These are phyloP conservation scores for Pseudoscleropodium purum DNA, from an alignment of 225 moss, liverwort and hornwort species.

Conservation along the genomic window DNA sequence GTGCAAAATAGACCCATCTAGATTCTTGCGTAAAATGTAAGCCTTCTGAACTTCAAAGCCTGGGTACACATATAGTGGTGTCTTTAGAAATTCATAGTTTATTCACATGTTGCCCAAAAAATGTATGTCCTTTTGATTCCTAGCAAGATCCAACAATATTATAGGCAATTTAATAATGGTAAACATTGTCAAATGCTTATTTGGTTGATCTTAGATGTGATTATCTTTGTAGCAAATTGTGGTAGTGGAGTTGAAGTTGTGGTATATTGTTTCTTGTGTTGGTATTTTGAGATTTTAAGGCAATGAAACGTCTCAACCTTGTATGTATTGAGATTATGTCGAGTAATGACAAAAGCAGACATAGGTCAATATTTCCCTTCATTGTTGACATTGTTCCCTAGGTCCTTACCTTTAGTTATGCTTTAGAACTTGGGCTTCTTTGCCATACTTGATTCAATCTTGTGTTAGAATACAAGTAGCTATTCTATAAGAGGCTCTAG, in stretches of 20 bases:
- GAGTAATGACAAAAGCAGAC: too few relatives aligned
- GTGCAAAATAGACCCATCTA: not conserved
- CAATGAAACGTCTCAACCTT: not conserved
- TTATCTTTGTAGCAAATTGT: not conserved
- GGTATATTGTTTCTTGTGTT: not conserved
- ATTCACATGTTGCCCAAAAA: not conserved
- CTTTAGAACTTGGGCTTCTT: not conserved
- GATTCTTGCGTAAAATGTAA: not conserved
- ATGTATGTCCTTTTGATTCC: not conserved
- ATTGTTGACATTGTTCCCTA: rapidly evolving
- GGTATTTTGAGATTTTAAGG: not conserved
- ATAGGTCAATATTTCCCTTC: not conserved
- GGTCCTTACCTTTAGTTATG: not conserved
- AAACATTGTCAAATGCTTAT: not conserved
- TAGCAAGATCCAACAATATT: not conserved
- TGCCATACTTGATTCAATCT: not conserved
- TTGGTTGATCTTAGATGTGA: not conserved
- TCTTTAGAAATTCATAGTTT: not conserved
- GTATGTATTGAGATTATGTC: not conserved
- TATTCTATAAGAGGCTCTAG: not conserved
- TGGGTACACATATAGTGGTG: too few relatives aligned
- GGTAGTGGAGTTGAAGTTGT: not conserved
- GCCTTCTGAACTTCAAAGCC: not conserved
- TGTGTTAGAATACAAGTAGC: not conserved
- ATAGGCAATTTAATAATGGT: not conserved